phyloP scores from a whole-genome alignment of 768 basidiomycete species.

The Pluteus cervinus region DNA sequence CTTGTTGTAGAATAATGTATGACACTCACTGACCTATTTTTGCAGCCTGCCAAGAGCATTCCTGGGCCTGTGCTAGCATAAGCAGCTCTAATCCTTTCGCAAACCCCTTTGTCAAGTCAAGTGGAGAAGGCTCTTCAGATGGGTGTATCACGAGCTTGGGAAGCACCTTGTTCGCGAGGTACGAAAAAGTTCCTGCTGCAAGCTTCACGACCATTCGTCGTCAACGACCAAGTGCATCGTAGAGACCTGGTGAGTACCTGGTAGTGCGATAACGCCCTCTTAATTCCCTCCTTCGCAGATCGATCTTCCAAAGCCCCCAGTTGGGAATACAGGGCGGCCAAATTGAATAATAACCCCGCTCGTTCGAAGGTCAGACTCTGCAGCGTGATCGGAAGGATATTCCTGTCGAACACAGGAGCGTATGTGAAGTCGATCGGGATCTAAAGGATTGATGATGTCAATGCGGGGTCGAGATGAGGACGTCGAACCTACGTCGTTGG shows the following conservation, averaged over 20 bases:
- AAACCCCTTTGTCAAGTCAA: slow-evolving; percentile 63
- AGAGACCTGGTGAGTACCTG: slow-evolving; percentile 41
- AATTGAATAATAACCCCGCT: slow-evolving; percentile 74
- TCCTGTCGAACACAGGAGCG: slow-evolving; percentile 60
- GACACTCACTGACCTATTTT: slow-evolving; percentile 55
- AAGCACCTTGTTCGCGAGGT: slow-evolving; percentile 46
- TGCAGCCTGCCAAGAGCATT: slow-evolving; percentile 94
- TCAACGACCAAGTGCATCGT: neutral
- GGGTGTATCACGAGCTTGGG: slow-evolving; percentile 43
- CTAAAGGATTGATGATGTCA: slow-evolving; percentile 27
- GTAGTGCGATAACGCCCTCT: slow-evolving; percentile 64
- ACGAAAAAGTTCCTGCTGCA: slow-evolving; percentile 69
- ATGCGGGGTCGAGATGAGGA: slow-evolving; percentile 2
- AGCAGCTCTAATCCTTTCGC: slow-evolving; percentile 62
- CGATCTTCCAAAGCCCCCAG: slow-evolving; percentile 70
- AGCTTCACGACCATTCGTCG: slow-evolving; percentile 28
- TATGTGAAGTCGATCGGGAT: slow-evolving; percentile 72
- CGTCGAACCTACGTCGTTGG: slow-evolving; percentile 52
- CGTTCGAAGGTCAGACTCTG: slow-evolving; percentile 80
- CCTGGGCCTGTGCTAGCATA: slow-evolving; percentile 92
- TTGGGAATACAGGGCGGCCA: slow-evolving; percentile 81
- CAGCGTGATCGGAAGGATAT: slow-evolving; percentile 52
- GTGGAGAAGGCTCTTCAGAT: slow-evolving; percentile 47
- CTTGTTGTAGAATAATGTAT: slow-evolving; percentile 7
- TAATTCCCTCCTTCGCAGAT: slow-evolving; percentile 72